Percentiles rank a stretch among this genome's conserved stretches.
Conservation (phyloP, 1,284 basidiomycete genomes). For the Apiotrichum brassicae region DNA sequence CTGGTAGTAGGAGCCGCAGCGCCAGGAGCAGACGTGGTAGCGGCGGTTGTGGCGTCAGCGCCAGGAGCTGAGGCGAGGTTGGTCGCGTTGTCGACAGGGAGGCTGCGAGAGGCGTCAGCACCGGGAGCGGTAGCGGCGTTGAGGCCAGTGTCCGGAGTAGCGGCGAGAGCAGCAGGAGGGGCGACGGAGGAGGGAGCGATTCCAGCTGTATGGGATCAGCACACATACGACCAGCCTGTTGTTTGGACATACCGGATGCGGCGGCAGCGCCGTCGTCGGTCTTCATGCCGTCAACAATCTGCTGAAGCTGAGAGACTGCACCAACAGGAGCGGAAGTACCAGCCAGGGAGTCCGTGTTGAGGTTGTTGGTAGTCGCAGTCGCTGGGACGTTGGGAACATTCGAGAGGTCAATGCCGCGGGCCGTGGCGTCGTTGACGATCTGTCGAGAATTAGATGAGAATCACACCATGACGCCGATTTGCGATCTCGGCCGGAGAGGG, state of each 20-base stretch:
- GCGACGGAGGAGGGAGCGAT: slow-evolving; percentile 13
- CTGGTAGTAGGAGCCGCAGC: background rate
- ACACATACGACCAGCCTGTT: background rate
- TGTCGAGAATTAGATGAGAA: slow-evolving; percentile 1
- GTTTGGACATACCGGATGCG: background rate
- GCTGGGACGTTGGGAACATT: slow-evolving; percentile 27
- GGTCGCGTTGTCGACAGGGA: background rate
- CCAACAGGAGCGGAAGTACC: slow-evolving; percentile 27
- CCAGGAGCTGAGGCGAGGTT: slow-evolving; percentile 2
- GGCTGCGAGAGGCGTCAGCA: background rate
- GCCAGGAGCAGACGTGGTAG: background rate
- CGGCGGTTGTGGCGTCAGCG: slow-evolving; percentile 5
- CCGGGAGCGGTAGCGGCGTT: background rate
- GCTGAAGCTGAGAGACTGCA: slow-evolving; percentile 32
- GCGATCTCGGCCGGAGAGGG: background rate
- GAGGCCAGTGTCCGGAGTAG: background rate
- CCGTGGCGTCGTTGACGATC: slow-evolving; percentile 41
- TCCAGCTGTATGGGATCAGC: background rate
- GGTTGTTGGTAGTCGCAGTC: no score
- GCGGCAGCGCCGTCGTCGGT: slow-evolving; percentile 5
- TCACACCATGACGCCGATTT: background rate
- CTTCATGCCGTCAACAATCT: slow-evolving; percentile 36
- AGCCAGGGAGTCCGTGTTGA: slow-evolving; percentile 24
- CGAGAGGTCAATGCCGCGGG: slow-evolving; percentile 37
- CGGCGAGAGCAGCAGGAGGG: slow-evolving; percentile 1